These are phyloP conservation scores for Saccharomyces hybrid DNA, from an alignment of 1,139 yeast species.

Conservation along the genomic window DNA sequence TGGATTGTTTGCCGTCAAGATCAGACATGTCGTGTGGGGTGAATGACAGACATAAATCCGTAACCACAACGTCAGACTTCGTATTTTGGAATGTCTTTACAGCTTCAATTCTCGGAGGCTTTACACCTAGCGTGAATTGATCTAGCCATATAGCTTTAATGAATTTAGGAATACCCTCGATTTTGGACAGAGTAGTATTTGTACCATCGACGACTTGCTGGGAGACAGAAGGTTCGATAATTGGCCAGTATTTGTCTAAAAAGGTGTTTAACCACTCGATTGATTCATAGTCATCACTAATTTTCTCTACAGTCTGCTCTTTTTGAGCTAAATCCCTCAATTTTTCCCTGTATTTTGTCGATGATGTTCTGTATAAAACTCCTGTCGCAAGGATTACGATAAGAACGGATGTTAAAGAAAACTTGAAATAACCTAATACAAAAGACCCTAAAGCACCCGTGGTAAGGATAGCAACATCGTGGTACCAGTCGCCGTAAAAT, in stretches of 20 bases:
- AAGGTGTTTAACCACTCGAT: constrained; percentile 92
- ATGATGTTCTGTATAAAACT: constrained; percentile 71
- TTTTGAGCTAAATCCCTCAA: constrained; percentile 79
- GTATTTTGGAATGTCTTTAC: constrained; percentile 88
- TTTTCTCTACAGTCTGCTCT: constrained; percentile 68
- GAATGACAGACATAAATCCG: constrained; percentile 91
- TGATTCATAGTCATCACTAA: constrained; percentile 84
- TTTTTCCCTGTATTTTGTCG: constrained; percentile 66
- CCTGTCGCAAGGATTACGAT: constrained; percentile 55
- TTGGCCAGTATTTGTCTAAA: constrained; percentile 84
- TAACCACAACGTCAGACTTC: constrained; percentile 82
- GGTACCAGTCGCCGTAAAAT: constrained; percentile 93
- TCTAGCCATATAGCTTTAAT: constrained; percentile 78
- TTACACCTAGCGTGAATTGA: constrained; percentile 84
- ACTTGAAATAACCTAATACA: constrained; percentile 68
- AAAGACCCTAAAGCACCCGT: constrained; percentile 67
- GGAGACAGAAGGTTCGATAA: constrained; percentile 82
- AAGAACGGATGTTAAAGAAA: constrained; percentile 75
- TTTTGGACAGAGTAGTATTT: constrained; percentile 69
- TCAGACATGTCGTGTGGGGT: constrained; percentile 87
- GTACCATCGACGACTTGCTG: constrained; percentile 80
- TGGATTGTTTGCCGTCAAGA: constrained; percentile 73
- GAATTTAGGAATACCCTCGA: constrained; percentile 70
- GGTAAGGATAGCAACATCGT: constrained; percentile 66
- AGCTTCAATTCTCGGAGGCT: constrained; percentile 86